A percentile compares a stretch with the other conserved stretches of the same genome.
Evolutionary conservation across 441 rosid genomes (phyloP).

Genomic region (Metrosideros polymorpha): DNA sequence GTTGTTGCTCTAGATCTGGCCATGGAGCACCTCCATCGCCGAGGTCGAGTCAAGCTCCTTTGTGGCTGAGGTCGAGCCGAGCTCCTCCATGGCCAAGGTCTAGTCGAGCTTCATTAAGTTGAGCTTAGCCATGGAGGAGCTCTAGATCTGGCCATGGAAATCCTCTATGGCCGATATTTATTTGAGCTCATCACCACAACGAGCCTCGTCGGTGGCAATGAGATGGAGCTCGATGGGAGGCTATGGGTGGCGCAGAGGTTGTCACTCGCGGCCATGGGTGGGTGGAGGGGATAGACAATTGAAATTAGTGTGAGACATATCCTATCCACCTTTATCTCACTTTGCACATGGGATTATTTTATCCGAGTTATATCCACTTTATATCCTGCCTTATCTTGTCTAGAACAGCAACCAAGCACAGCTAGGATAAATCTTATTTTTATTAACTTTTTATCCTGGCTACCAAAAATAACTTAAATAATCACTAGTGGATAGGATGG

Average conservation of each 20-base stretch:
- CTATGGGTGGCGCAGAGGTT: rapidly evolving
- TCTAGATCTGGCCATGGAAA: background rate
- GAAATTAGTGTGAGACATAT: background rate
- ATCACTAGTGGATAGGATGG: background rate
- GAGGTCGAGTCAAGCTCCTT: background rate
- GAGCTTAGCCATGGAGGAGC: background rate
- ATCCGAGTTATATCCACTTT: background rate
- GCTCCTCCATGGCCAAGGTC: background rate
- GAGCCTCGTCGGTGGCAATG: background rate
- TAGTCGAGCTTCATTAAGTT: background rate
- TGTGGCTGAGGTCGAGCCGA: background rate
- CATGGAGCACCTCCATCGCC: background rate
- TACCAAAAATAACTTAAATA: background rate
- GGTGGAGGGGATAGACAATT: background rate
- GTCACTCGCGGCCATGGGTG: background rate
- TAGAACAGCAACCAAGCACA: background rate
- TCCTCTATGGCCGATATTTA: background rate
- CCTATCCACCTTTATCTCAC: background rate
- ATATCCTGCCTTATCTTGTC: background rate
- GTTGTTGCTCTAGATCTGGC: background rate
- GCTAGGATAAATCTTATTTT: background rate
- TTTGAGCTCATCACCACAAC: background rate
- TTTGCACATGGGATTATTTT: background rate
- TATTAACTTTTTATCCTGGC: background rate
- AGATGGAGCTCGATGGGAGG: background rate